Percentiles rank a stretch among this genome's conserved stretches.
phyloP scores from a whole-genome alignment of 371 early-diverging fungal genomes.

The Chytridium lagenaria region DNA sequence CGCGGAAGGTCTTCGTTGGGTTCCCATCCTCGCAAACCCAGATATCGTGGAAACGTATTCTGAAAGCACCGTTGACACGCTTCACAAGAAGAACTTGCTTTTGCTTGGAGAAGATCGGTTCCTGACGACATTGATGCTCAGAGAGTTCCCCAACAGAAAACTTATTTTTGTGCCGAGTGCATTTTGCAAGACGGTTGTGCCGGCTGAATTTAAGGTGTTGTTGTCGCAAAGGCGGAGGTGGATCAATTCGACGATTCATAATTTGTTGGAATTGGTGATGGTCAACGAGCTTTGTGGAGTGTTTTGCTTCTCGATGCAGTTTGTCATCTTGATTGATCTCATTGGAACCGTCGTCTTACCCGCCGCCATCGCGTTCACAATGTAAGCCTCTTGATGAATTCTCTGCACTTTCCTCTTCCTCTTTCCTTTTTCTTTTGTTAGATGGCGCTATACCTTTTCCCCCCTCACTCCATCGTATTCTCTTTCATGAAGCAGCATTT shows the following conservation, averaged over 20 bases:
- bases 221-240: constrained; percentile 94
- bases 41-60: constrained; percentile 92
- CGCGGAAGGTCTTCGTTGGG: constrained; percentile 53
- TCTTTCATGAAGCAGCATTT: too few relatives aligned
- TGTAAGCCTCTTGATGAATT: constrained; percentile 40
- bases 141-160: constrained; percentile 90
- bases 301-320: constrained; percentile 77
- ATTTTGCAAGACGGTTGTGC: constrained; percentile 91
- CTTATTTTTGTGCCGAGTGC: constrained; percentile 95
- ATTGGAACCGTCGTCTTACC: constrained; percentile 97
- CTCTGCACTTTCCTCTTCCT: not conserved
- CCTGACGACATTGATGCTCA: constrained; percentile 96
- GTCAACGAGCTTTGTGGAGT: constrained; percentile 93
- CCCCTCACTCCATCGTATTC: too few relatives aligned
- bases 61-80: constrained; percentile 90
- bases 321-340: constrained; percentile 77
- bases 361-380: constrained; percentile 89
- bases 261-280: constrained; percentile 87
- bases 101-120: constrained; percentile 99
- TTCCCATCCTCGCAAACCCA: constrained; percentile 87
- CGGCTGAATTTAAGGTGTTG: constrained; percentile 85
- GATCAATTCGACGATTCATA: constrained; percentile 98
- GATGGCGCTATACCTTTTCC: too few relatives aligned
- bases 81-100: constrained; percentile 97
- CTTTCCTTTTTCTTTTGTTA: not conserved